Conservation (phyloP, 1,139 yeast genomes). For the Citeromyces hawaiiensis region DNA sequence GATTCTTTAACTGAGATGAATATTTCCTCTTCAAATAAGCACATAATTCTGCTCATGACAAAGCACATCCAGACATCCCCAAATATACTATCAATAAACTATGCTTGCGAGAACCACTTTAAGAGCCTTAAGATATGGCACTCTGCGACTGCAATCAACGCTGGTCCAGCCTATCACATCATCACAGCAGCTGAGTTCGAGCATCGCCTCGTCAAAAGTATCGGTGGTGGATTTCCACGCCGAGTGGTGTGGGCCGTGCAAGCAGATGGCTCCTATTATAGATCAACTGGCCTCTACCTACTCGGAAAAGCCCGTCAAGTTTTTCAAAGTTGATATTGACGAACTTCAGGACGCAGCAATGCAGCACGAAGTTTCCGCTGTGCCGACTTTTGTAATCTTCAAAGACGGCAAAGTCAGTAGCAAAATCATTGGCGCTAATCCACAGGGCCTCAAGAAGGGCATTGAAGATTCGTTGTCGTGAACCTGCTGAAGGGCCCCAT, state of each 20-base stretch:
- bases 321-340: slow-evolving; percentile 77
- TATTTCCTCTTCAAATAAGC: too few species aligned
- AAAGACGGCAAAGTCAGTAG: slow-evolving; percentile 52
- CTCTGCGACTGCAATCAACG: neutral
- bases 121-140: neutral
- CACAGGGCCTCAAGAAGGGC: slow-evolving; percentile 26
- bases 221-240: slow-evolving; percentile 79
- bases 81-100: neutral
- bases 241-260: slow-evolving; percentile 92
- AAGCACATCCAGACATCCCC: too few species aligned
- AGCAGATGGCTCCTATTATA: slow-evolving; percentile 68
- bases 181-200: slow-evolving; percentile 3
- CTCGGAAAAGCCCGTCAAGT: slow-evolving; percentile 35
- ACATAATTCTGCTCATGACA: too few species aligned
- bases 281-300: slow-evolving; percentile 38
- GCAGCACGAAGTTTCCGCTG: slow-evolving; percentile 59
- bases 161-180: neutral
- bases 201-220: slow-evolving; percentile 24
- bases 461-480: slow-evolving; percentile 6
- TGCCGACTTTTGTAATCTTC: slow-evolving; percentile 80
- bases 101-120: neutral
- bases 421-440: slow-evolving; percentile 72
- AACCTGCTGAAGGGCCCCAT: too few species aligned
- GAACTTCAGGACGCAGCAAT: slow-evolving; percentile 52
- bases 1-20: too few species aligned